Evolutionary conservation across 495 filamentous ascomycete species (phyloP), one percentile per base, ranked within the genome.

Genomic region (Podospora bellae-mahoneyi): DNA sequence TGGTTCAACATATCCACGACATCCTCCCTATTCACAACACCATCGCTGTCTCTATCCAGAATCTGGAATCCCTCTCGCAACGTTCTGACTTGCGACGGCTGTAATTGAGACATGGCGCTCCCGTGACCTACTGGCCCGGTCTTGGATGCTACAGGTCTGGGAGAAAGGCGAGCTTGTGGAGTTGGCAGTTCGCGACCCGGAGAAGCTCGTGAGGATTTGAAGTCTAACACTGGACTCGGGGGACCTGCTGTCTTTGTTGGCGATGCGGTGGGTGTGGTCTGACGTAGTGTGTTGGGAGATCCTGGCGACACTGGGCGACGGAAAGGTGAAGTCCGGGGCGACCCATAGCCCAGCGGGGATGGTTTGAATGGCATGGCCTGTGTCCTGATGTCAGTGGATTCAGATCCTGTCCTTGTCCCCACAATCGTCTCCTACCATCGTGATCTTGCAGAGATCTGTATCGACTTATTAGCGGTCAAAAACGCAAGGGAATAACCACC

Each of bases 31-130:
- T 86, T 87, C 62, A 97, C 86, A 27, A 83, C 78, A 18, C 92
- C 91, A 71, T 93, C 90, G 76, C 90, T 91, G 78, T 92, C 87
- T 68, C 91, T 83, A 73, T 97, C 93, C 30, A 97, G 83, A 61
- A 96, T 90, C 76, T 92, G 89, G 77, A 96, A 97, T 0, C 89
- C 90, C 74, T 96, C 92, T 65, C 92, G 85, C 78, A 97, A 85
- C 66, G 90, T 87, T 63, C 89, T 81, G 5, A 92, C 84, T 74
- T 91, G 90, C 23, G 89, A 80, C 10, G 89, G 83, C 19, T 89
- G 85, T 58, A 93, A 70, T 64, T 87, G 87, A 0, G 86, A 83
- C 19, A 92, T 77, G 0, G 88, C 84, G 73, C 87, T 90, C 32
- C 79, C 80, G 23, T 70, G 68, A 26, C 61, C 66, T 16, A 69